Base-by-base conservation (phyloP, 2,329 filamentous ascomycete genomes). In the Lizonia empirigonia region DNA sequence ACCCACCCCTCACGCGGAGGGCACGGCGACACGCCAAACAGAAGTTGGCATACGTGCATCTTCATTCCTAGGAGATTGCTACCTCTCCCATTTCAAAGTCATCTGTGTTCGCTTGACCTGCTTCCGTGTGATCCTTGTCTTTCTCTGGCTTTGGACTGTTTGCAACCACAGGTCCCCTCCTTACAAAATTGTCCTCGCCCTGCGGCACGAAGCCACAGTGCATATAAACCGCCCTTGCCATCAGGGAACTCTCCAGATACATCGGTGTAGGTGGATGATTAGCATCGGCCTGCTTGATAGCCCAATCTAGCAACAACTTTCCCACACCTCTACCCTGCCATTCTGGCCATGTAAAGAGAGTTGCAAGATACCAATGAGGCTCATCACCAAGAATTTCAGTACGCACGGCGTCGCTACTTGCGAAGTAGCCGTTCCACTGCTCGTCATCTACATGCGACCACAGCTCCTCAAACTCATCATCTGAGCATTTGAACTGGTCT, bases 341-440 rank as follows among this genome's bases (percentile, higher is more conserved):
- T 38, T 66, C 60, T 0, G 68, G 68, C 56, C 52, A 70, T 6
- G 58, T 65, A 5, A 66, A 33, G 15, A 72, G 27, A 18, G 62
- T 55, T 35, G 60, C 62, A 9, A 72, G 60, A 59, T 61, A 70
- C 69, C 69, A 72, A 51, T 72, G 69, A 46, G 35, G 30, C 16
- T 70, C 56, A 0, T 56, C 62, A 0, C 51, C 52, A 20, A 68
- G 10, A 1, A 64, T 18, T 7, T 59, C 50, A 9, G 19, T 40
- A 23, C 68, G 48, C 3, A 51, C 23, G 1, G 44, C 50, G 27
- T 72, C 69, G 22, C 64, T 38, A 1, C 44, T 53, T 0, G 7
- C 52, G 13, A 65, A 48, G 4, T 39, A 12, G 0, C 18, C 56
- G 19, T 62, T 59, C 65, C 68, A 70, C 2, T 13, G 32, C 22